phyloP scores from a whole-genome alignment of 768 basidiomycete species.

The Xanthoconium purpureum region DNA sequence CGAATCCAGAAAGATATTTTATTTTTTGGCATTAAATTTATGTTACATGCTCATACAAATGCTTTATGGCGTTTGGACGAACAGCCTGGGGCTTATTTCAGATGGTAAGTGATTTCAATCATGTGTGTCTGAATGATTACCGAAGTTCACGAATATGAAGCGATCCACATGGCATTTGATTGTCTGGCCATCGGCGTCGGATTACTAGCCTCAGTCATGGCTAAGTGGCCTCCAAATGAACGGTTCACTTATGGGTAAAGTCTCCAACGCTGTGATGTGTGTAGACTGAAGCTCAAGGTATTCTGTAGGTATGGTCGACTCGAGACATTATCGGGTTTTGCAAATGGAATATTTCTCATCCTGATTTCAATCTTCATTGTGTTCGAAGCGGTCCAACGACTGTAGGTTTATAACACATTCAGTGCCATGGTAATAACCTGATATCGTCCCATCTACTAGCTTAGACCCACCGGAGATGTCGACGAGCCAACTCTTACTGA shows the following conservation, averaged over 20 bases:
- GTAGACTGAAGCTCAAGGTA: neutral
- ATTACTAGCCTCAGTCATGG: slow-evolving; percentile 94
- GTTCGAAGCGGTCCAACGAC: slow-evolving; percentile 93
- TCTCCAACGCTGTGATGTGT: neutral
- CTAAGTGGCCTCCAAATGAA: slow-evolving; percentile 94
- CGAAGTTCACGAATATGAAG: slow-evolving; percentile 39
- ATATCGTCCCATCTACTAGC: slow-evolving; percentile 36
- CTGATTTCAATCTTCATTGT: slow-evolving; percentile 97
- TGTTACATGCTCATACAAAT: slow-evolving; percentile 97
- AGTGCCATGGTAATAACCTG: neutral
- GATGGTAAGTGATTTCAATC: slow-evolving; percentile 63
- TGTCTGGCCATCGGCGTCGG: slow-evolving; percentile 97
- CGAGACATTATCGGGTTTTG: slow-evolving; percentile 96
- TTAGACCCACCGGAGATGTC: slow-evolving; percentile 98
- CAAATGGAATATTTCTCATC: slow-evolving; percentile 92
- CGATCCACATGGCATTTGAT: slow-evolving; percentile 99
- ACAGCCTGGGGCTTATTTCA: slow-evolving; percentile 92
- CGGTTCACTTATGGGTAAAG: slow-evolving; percentile 91
- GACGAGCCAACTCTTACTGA: slow-evolving; percentile 84
- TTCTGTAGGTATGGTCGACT: slow-evolving; percentile 81
- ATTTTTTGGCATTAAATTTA: slow-evolving; percentile 92
- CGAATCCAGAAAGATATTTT: slow-evolving; percentile 94
- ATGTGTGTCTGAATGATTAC: neutral
- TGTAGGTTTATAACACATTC: slow-evolving; percentile 49
- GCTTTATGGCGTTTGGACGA: slow-evolving; percentile 97